phyloP scores from a whole-genome alignment of 2,329 filamentous ascomycete species.

The Monilinia polystroma region DNA sequence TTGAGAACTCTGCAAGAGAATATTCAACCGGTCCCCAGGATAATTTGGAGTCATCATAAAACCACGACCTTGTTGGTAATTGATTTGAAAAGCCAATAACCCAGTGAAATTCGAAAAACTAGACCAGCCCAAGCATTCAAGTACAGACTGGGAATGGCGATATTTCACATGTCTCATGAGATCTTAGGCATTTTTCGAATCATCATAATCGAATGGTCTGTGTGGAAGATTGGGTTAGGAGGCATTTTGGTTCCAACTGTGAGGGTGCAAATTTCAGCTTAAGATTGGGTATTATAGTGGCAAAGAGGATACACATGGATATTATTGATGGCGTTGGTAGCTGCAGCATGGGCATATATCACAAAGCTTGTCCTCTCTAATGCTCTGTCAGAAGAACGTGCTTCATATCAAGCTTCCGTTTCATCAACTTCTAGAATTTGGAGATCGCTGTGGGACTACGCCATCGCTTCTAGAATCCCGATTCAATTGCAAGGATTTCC shows the following conservation, averaged over 20 bases:
- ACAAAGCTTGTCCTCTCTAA: background rate
- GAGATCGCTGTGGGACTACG: background rate
- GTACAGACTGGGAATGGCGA: background rate
- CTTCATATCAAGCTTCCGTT: conserved; percentile 2
- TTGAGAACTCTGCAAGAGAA: background rate
- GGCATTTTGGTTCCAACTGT: background rate
- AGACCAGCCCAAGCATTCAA: background rate
- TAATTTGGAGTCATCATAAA: background rate
- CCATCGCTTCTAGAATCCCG: conserved; percentile 5
- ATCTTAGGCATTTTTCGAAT: background rate
- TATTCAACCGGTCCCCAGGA: background rate
- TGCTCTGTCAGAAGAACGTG: conserved; percentile 3
- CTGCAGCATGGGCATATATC: background rate
- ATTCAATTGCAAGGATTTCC: background rate
- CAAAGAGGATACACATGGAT: background rate
- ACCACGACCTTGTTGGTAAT: background rate
- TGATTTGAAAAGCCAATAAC: background rate
- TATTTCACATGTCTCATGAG: background rate
- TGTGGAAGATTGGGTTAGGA: background rate
- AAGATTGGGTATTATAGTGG: background rate
- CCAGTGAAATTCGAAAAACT: background rate
- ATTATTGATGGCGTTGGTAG: background rate
- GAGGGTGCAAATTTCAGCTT: background rate
- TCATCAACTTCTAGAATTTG: background rate
- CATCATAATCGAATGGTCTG: too few species aligned